Percentiles rank a stretch among this genome's conserved stretches.
Evolutionary conservation across 2,329 filamentous ascomycete genomes (phyloP).

Genomic region (Trichoderma gracile): DNA sequence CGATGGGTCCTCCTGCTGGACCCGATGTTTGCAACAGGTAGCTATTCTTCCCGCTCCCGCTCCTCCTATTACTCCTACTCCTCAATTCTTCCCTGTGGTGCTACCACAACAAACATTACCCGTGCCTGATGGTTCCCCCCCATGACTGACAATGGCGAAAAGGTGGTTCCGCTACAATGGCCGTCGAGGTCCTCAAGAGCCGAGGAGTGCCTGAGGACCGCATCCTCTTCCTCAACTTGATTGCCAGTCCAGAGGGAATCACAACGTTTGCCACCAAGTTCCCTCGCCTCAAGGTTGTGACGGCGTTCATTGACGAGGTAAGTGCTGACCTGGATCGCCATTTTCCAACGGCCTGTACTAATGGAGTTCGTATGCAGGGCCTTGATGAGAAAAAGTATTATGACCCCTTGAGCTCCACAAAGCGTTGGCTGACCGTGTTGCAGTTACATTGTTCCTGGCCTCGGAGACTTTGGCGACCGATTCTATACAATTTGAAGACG

Average conservation of each 20-base stretch:
- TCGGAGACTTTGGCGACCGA: constrained; percentile 93
- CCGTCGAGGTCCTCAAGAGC: constrained; percentile 86
- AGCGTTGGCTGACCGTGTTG: constrained; percentile 40
- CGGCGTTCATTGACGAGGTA: constrained; percentile 87
- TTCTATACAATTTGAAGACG: constrained; percentile 79
- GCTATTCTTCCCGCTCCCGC: background rate
- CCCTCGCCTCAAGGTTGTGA: constrained; percentile 86
- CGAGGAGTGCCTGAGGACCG: constrained; percentile 92
- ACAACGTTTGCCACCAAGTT: constrained; percentile 86
- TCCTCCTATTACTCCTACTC: background rate
- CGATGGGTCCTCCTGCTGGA: constrained; percentile 93
- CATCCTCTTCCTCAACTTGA: constrained; percentile 94
- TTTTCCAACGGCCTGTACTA: constrained; percentile 14
- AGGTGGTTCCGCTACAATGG: constrained; percentile 97
- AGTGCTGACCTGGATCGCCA: constrained; percentile 29
- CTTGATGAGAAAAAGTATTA: constrained; percentile 92
- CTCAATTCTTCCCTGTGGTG: background rate
- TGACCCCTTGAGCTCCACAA: constrained; percentile 21
- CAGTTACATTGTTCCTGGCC: constrained; percentile 91
- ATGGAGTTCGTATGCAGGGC: constrained; percentile 51
- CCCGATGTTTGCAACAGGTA: constrained; percentile 98
- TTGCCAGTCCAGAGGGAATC: constrained; percentile 93
- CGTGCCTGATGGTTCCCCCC: background rate
- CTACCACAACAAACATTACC: background rate
- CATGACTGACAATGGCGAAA: constrained; percentile 20